Base-by-base conservation (phyloP, 1,139 yeast genomes). In the Candida dubliniensis region DNA sequence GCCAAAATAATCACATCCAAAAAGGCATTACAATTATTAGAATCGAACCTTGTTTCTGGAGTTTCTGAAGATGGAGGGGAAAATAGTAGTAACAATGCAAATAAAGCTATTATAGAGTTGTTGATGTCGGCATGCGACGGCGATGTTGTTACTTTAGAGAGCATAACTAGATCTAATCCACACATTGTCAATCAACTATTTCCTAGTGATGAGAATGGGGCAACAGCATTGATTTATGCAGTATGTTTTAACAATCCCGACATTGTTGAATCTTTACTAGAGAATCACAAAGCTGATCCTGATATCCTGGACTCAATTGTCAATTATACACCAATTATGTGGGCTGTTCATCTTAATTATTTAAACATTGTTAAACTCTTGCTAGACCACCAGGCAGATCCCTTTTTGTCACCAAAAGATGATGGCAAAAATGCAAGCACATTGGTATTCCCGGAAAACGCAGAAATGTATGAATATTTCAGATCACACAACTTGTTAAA, bases 101-200 rank as follows among this genome's bases (percentile, higher is more conserved):
- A 49, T 9, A 56, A 51, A 43, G 44, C 55, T n/a, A 39, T 47
- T n/a, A 50, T 60, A n/a, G 61, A 69, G 46, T 51, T 77, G 26
- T 67, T 77, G 45, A 57, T 74, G 13, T 78, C 82, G 0, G 71
- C 81, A 26, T 69, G 80, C 30, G 76, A 79, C 35, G 83, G 82
- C 8, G 85, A 81, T 50, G 49, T 67, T 30, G 71, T 66, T 2
- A 60, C 77, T 0, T 52, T 76, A 27, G 76, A 77, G 46, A 64
- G 67, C 15, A 52, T 71, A 2, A 47, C 69, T 2, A 49, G 69
- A 15, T 54, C 60, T 2, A 57, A 66, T 39, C 64, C 69, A 1
- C 63, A 63, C 4, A 47, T 65, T 10, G 56, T 72, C n/a, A 62
- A 71, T 38, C 37, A 49, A 26, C 47, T 57, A 23, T 66, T 57